A percentile compares a stretch with the other conserved stretches of the same genome.
These are phyloP conservation scores for Pseudogymnoascus sp. DNA, from an alignment of 2,329 filamentous ascomycete genomes.

Conservation along the genomic window DNA sequence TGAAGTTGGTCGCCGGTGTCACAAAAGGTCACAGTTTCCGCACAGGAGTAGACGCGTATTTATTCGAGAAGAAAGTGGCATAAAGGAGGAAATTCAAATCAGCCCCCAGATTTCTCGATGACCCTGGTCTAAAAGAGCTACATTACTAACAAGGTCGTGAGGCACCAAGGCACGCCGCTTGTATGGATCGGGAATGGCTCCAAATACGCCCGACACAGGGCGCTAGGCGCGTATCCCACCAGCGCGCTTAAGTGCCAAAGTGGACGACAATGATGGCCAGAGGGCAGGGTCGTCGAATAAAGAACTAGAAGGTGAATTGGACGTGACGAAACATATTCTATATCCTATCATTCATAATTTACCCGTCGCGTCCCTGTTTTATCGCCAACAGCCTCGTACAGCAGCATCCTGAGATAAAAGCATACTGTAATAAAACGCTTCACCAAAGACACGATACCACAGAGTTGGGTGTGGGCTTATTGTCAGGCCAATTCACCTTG, in stretches of 20 bases:
- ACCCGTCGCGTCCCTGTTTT: neutral
- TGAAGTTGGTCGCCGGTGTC: neutral
- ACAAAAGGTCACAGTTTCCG: neutral
- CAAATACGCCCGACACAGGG: slow-evolving; percentile 1
- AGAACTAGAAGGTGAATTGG: slow-evolving; percentile 1
- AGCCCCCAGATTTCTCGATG: neutral
- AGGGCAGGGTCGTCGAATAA: neutral
- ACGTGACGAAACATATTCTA: slow-evolving; percentile 7
- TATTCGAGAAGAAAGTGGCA: neutral
- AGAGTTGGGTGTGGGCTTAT: neutral
- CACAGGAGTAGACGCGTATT: neutral
- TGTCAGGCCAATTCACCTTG: neutral
- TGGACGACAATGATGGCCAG: slow-evolving; percentile 2
- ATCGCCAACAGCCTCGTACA: neutral
- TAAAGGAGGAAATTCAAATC: neutral
- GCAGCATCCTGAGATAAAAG: neutral
- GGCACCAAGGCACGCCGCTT: slow-evolving; percentile 1
- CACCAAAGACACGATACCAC: neutral
- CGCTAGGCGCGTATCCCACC: slow-evolving; percentile 7
- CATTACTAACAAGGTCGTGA: slow-evolving; percentile 1
- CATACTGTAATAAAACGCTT: neutral
- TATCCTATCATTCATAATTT: slow-evolving; percentile 2
- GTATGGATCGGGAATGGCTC: slow-evolving; percentile 3
- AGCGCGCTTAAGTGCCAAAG: slow-evolving; percentile 7
- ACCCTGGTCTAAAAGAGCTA: neutral